Evolutionary conservation across 1,284 basidiomycete species (phyloP).

Genomic region (Salmacisia buchloeana): DNA sequence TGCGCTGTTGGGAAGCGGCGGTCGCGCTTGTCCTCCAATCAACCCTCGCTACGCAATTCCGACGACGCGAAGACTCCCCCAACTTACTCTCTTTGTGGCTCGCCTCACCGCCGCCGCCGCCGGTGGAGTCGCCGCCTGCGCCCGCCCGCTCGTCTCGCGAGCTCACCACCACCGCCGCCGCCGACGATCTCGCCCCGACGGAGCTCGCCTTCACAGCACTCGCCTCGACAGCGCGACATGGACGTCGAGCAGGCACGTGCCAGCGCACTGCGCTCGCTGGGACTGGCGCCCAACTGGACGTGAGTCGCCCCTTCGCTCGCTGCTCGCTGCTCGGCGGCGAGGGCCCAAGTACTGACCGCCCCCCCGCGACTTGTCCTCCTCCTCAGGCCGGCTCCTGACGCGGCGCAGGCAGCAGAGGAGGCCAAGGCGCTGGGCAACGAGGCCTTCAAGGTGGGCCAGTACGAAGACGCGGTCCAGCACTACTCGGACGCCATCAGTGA

Average conservation of each 20-base stretch:
- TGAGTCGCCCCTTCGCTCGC: background rate
- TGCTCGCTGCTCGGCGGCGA: background rate
- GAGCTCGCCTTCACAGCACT: too few relatives aligned
- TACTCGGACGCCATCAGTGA: constrained; percentile 36
- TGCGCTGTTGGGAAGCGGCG: too few relatives aligned
- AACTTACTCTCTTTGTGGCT: too few relatives aligned
- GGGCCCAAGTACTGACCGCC: background rate
- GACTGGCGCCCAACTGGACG: constrained; percentile 1
- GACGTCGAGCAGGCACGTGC: background rate
- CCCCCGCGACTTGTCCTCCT: background rate
- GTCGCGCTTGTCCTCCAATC: too few relatives aligned
- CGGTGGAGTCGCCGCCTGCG: too few relatives aligned
- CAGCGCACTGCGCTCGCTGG: background rate
- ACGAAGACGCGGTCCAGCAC: constrained; percentile 41
- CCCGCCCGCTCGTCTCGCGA: too few relatives aligned
- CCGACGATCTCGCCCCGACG: too few relatives aligned
- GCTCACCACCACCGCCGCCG: too few relatives aligned
- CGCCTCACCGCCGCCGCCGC: too few relatives aligned
- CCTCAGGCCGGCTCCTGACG: constrained; percentile 10
- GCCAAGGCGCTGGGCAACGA: constrained; percentile 47
- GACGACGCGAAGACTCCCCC: too few relatives aligned
- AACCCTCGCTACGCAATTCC: too few relatives aligned
- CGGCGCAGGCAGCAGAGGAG: constrained; percentile 29
- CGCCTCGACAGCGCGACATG: too few relatives aligned
- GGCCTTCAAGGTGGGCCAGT: constrained; percentile 38